Percentiles rank a stretch among this genome's conserved stretches.
Evolutionary conservation across 768 basidiomycete species (phyloP).

Genomic region (Artomyces pyxidatus): DNA sequence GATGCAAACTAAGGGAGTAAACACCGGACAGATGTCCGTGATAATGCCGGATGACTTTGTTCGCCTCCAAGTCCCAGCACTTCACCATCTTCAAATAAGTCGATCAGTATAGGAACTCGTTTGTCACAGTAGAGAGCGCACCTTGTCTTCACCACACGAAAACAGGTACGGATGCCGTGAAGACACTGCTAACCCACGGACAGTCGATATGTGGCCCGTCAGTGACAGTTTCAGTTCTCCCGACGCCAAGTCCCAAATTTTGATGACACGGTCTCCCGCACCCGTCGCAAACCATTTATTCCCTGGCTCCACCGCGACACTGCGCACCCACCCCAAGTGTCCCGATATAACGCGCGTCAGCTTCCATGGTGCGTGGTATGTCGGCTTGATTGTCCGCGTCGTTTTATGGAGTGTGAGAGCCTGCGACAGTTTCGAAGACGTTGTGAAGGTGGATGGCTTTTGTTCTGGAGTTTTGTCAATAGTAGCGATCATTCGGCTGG

Average conservation of each 20-base stretch:
- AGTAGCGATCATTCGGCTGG: constrained; percentile 51
- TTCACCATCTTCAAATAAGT: constrained; percentile 79
- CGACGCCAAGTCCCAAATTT: constrained; percentile 96
- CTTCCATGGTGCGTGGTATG: constrained; percentile 95
- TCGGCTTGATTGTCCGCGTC: constrained; percentile 87
- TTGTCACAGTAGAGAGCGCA: constrained; percentile 26
- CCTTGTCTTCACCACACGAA: constrained; percentile 97
- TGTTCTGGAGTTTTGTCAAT: constrained; percentile 68
- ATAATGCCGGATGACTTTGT: constrained; percentile 98
- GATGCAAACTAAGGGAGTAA: constrained; percentile 88
- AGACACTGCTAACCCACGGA: constrained; percentile 89
- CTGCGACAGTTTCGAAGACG: constrained; percentile 65
- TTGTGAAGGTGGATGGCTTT: constrained; percentile 63
- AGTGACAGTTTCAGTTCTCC: constrained; percentile 96
- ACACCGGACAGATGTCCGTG: constrained; percentile 98
- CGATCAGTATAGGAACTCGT: background rate
- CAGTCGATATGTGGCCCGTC: constrained; percentile 96
- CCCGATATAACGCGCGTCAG: constrained; percentile 94
- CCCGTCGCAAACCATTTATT: constrained; percentile 99
- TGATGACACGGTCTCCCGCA: constrained; percentile 95
- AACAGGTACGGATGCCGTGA: constrained; percentile 94
- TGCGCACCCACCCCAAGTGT: constrained; percentile 96
- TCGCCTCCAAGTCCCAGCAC: constrained; percentile 98
- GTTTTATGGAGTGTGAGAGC: constrained; percentile 91
- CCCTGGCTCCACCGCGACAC: constrained; percentile 93